A percentile compares a stretch with the other conserved stretches of the same genome.
Conservation (phyloP, 805 yeast species). For the Candida rishiriensis region DNA sequence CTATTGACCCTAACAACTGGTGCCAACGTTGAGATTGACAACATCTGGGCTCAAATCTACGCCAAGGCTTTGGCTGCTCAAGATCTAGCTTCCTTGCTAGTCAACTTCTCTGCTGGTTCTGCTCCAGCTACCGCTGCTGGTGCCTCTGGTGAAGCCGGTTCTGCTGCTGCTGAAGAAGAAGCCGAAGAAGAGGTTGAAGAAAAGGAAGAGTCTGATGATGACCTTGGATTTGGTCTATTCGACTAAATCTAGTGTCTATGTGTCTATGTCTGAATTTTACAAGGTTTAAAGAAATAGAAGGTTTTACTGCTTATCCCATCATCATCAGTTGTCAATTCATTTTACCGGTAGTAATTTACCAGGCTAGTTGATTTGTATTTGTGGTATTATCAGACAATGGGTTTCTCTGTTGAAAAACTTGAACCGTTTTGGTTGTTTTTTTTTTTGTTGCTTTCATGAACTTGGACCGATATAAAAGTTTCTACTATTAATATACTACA, state of each 20-base stretch:
- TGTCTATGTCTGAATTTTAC: neutral
- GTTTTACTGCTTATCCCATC: too few relatives aligned
- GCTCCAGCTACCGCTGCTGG: constrained; percentile 48
- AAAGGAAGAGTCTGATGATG: constrained; percentile 70
- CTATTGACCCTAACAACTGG: constrained; percentile 66
- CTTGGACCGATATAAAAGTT: too few relatives aligned
- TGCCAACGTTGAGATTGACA: constrained; percentile 75
- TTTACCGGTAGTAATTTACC: too few relatives aligned
- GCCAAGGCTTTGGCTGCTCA: constrained; percentile 81
- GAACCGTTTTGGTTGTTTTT: too few relatives aligned
- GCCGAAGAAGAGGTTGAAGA: constrained; percentile 61
- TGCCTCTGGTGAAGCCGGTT: constrained; percentile 43
- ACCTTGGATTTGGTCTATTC: constrained; percentile 90
- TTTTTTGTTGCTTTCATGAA: too few relatives aligned
- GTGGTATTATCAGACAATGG: too few relatives aligned
- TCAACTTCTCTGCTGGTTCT: constrained; percentile 48
- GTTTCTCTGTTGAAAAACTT: too few relatives aligned
- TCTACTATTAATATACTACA: too few relatives aligned
- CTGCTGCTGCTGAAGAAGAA: constrained; percentile 42
- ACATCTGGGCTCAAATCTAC: constrained; percentile 76
- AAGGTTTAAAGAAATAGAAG: too few relatives aligned
- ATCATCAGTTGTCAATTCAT: too few relatives aligned
- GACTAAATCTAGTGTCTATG: constrained; percentile 43
- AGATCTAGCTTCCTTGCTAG: constrained; percentile 65
- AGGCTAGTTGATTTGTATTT: too few relatives aligned